phyloP scores from a whole-genome alignment of 2,329 filamentous ascomycete genomes.

The Atkinsonella hypoxylon region DNA sequence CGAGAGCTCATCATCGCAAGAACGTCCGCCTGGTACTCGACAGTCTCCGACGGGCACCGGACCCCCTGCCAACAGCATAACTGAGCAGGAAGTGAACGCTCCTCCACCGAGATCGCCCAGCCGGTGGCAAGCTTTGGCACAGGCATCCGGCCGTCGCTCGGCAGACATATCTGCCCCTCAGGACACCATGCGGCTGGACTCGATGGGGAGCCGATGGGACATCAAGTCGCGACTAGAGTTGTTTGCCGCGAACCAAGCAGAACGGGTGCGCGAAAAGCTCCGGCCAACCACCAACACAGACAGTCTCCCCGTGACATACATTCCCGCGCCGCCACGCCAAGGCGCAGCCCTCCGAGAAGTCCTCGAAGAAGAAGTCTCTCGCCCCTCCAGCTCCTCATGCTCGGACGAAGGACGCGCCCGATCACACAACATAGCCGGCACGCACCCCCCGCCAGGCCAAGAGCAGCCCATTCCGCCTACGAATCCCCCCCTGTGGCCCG shows the following conservation, averaged over 20 bases:
- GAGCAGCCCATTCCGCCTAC: slow-evolving; percentile 18
- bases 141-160: neutral
- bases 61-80: slow-evolving; percentile 5
- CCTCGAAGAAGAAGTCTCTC: slow-evolving; percentile 40
- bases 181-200: slow-evolving; percentile 10
- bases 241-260: slow-evolving; percentile 48
- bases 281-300: slow-evolving; percentile 41
- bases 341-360: slow-evolving; percentile 44
- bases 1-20: slow-evolving; percentile 13
- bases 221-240: slow-evolving; percentile 45
- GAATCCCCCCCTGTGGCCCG: slow-evolving; percentile 32
- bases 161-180: neutral
- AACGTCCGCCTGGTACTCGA: slow-evolving; percentile 1
- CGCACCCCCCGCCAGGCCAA: slow-evolving; percentile 8
- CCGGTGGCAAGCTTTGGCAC: slow-evolving; percentile 13
- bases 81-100: slow-evolving; percentile 19
- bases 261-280: slow-evolving; percentile 44
- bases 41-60: slow-evolving; percentile 12
- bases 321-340: slow-evolving; percentile 48
- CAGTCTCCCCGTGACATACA: slow-evolving; percentile 45
- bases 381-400: slow-evolving; percentile 5
- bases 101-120: slow-evolving; percentile 13
- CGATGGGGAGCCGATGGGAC: slow-evolving; percentile 35
- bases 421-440: slow-evolving; percentile 9
- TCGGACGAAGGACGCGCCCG: slow-evolving; percentile 4